Evolutionary conservation across 2,329 filamentous ascomycete genomes (phyloP), one percentile per base, ranked within the genome.

Genomic region (Claviceps maximensis): DNA sequence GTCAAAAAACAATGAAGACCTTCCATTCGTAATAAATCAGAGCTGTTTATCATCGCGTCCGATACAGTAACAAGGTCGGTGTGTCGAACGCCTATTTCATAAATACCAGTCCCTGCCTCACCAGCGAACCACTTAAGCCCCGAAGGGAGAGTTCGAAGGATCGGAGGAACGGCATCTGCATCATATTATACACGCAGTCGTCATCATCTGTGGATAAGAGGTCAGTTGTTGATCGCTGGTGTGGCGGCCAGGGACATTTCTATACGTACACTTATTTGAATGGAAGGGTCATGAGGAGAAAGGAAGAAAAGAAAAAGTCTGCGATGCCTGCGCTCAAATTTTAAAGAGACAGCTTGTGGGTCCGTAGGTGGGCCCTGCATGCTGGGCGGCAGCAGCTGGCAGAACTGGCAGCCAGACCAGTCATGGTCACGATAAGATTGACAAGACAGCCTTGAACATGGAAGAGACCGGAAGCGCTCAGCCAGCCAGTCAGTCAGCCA

Each of bases 1-100:
- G 12, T 23, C 42, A 29, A n/a, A 46, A 29, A 6, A 25, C 21
- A 53, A 54, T 8, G 51, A 49, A 45, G 53, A 31, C 55, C 63
- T 66, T 67, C 65, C 66, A 69, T 71, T 72, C 68, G 58, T 63
- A 53, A 74, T 71, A 72, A 71, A 70, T 97, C 91, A 97, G 91
- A 96, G 88, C 87, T 94, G 85, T 89, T 86, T 84, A 63, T 86
- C 79, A 85, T 88, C 82, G 90, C 93, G 91, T 95, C 83, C 91
- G 90, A 88, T 79, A 74, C 75, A 74, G 80, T 88, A 94, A 96
- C 89, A 97, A 96, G 91, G 86, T 83, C 79, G 69, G 78, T 95
- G 91, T 96, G 93, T 88, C 91, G 89, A 87, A 96, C 93, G 89
- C 93, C 84, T 79, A 89, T 89, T 83, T 97, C 93, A 98, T n/a